A percentile compares a stretch with the other conserved stretches of the same genome.
phyloP scores from a whole-genome alignment of 2,329 filamentous ascomycete species.

The Beauveria australis region DNA sequence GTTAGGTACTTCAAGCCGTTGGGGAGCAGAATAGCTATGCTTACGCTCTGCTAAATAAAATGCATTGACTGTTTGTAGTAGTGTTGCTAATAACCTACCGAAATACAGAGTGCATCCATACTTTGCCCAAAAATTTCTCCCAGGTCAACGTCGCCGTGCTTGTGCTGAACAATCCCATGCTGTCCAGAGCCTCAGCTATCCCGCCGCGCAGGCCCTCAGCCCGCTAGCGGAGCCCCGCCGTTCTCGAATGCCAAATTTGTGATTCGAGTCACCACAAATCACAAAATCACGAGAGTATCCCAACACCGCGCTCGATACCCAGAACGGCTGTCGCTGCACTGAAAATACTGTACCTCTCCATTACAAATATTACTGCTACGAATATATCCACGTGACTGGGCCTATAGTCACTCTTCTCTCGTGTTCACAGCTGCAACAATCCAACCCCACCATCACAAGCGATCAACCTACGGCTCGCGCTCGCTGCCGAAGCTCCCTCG shows the following conservation, averaged over 20 bases:
- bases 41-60: too few relatives aligned
- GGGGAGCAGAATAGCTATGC: too few relatives aligned
- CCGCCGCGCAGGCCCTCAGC: not conserved
- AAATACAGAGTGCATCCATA: too few relatives aligned
- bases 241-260: conserved; percentile 6
- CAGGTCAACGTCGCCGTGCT: too few relatives aligned
- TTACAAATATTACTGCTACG: not conserved
- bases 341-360: not conserved
- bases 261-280: conserved; percentile 8
- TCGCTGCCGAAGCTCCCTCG: conserved; percentile 2
- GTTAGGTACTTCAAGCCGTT: too few relatives aligned
- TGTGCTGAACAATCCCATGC: too few relatives aligned
- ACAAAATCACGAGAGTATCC: not conserved
- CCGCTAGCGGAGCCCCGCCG: conserved; percentile 1
- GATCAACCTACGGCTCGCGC: not conserved
- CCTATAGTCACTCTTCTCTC: not conserved
- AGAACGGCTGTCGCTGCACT: not conserved
- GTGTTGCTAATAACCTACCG: too few relatives aligned
- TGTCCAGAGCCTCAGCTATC: too few relatives aligned
- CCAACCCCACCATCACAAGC: not conserved
- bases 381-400: too few relatives aligned
- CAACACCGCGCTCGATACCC: not conserved
- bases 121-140: too few relatives aligned
- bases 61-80: too few relatives aligned
- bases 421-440: not conserved